A percentile compares a stretch with the other conserved stretches of the same genome.
Evolutionary conservation across 768 basidiomycete species (phyloP).

Genomic region (Coprinopsis marcescibilis): DNA sequence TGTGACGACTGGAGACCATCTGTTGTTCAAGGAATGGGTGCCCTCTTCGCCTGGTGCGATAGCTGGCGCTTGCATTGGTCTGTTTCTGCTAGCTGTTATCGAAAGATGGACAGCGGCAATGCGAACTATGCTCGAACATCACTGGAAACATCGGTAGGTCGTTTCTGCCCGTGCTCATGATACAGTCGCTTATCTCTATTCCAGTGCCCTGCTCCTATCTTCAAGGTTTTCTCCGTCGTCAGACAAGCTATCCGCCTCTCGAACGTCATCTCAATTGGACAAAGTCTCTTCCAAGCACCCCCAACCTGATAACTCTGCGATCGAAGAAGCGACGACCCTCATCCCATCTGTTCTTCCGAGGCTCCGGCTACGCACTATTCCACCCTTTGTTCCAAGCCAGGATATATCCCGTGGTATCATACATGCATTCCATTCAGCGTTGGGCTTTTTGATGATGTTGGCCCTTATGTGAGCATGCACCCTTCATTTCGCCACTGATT

Average conservation of each 20-base stretch:
- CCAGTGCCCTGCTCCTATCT: slow-evolving; percentile 4
- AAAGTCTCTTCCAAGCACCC: neutral
- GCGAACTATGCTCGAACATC: slow-evolving; percentile 43
- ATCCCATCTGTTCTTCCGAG: slow-evolving; percentile 6
- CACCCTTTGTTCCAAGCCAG: slow-evolving; percentile 62
- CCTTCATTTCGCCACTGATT: neutral
- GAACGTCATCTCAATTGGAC: slow-evolving; percentile 1
- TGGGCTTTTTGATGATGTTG: slow-evolving; percentile 75
- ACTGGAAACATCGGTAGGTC: slow-evolving; percentile 50
- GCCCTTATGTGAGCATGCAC: slow-evolving; percentile 61
- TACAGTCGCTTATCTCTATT: neutral
- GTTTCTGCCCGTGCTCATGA: slow-evolving; percentile 1
- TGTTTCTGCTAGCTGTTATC: slow-evolving; percentile 61
- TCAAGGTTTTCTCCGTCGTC: slow-evolving; percentile 16
- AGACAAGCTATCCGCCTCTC: slow-evolving; percentile 2
- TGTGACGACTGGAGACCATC: slow-evolving; percentile 55
- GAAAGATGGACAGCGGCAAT: slow-evolving; percentile 65
- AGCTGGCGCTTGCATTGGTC: slow-evolving; percentile 67
- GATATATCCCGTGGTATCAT: slow-evolving; percentile 69
- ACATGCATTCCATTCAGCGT: slow-evolving; percentile 53
- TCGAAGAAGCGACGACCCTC: slow-evolving; percentile 2
- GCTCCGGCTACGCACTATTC: slow-evolving; percentile 29
- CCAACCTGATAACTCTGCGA: neutral
- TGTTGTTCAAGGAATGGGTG: slow-evolving; percentile 63
- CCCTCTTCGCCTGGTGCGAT: slow-evolving; percentile 68